Evolutionary conservation across 108 stramenopile species (phyloP).

Genomic region (Conticribra guillardii): DNA sequence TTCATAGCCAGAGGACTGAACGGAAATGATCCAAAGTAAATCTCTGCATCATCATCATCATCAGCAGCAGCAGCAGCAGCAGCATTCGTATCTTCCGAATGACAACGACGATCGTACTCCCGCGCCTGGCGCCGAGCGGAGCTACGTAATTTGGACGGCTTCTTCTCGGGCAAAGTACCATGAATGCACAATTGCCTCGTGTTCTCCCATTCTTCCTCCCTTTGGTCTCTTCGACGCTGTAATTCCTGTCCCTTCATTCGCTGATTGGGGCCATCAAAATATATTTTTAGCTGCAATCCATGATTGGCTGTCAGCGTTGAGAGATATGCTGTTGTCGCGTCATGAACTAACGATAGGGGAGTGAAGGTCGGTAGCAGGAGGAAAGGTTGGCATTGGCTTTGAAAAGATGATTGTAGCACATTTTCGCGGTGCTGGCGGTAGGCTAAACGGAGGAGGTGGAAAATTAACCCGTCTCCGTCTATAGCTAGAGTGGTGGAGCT

Average conservation of each 20-base stretch:
- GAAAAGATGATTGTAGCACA: slow-evolving; percentile 21
- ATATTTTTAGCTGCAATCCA: slow-evolving; percentile 43
- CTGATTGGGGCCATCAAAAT: slow-evolving; percentile 63
- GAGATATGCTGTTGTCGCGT: slow-evolving; percentile 53
- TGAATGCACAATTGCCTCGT: slow-evolving; percentile 52
- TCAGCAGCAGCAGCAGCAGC: no score
- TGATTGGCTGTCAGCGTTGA: slow-evolving; percentile 21
- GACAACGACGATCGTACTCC: neutral
- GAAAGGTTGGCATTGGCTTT: slow-evolving; percentile 3
- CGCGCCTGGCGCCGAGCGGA: slow-evolving; percentile 23
- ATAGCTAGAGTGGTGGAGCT: slow-evolving; percentile 49
- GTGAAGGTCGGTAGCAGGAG: slow-evolving; percentile 53
- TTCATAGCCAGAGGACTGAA: slow-evolving; percentile 41
- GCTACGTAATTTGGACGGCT: slow-evolving; percentile 28
- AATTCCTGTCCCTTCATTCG: slow-evolving; percentile 43
- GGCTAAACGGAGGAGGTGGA: slow-evolving; percentile 57
- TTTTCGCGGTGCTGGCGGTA: slow-evolving; percentile 45
- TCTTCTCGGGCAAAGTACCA: slow-evolving; percentile 41
- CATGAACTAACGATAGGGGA: slow-evolving; percentile 52
- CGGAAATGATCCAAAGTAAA: slow-evolving; percentile 53
- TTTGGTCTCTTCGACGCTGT: slow-evolving; percentile 20
- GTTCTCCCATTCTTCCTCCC: slow-evolving; percentile 46
- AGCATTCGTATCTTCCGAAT: no score
- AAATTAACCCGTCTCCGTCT: slow-evolving; percentile 71
- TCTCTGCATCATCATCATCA: slow-evolving; percentile 26